Evolutionary conservation across 1,284 basidiomycete species (phyloP), one percentile per base, ranked within the genome.

Genomic region (Neotropicomus parvogracilis): DNA sequence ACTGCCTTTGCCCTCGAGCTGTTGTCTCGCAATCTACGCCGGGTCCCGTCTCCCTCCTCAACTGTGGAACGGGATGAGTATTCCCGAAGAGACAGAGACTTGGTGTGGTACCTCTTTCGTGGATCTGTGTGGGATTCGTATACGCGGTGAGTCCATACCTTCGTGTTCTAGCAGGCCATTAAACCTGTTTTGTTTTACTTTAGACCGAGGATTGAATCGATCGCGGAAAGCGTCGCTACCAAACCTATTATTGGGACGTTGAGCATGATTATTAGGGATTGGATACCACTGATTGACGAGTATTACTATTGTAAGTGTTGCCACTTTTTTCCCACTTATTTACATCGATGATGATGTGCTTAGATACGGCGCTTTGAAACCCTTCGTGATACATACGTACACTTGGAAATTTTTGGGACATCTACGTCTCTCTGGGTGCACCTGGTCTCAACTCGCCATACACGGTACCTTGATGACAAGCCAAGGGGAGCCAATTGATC

Each of bases 231-330:
- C 37, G 78, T 85, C 20, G 75, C 83, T 16, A 73, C 75, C 51
- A 77, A 79, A 43, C 91, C 92, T 20, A 52, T 95, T 31, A 60
- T 97, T 21, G 83, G 87, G 21, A 63, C 95, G 42, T 69, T 93
- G 27, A 81, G 90, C 48, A 82, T 83, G 19, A 73, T 97, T 47
- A 68, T 94, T 52, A 82, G 83, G 56, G 93, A 95, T 62, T 97
- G 95, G 85, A 80, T 97, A 54, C 92, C 92, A 10, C 72, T 97
- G 59, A 91, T 97, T 55, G 88, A 97, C 68, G 90, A 94, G 64
- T 95, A 95, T 72, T 88, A 95, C 73, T 97, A 94, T 74, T 97
- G 91, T 93, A 59, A 62, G 90, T 53, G 33, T 27, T 16, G 6
- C n/a, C 16, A 38, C 37, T 11, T 40, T 24, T 32, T 37, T 35